Conservation (phyloP, 129 eudicot species). For the Chrysanthemum makinoi region DNA sequence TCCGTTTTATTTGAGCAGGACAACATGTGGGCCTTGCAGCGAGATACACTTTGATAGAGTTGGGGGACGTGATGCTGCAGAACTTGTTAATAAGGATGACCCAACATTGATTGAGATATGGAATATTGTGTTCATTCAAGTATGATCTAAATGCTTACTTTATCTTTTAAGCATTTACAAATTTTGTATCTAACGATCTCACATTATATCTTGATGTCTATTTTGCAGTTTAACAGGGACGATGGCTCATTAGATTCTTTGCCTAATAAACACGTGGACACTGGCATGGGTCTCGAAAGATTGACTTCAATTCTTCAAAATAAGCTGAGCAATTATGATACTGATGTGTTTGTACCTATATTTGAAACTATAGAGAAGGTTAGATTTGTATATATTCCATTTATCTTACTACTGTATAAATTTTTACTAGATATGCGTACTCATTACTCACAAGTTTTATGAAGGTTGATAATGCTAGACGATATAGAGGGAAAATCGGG, state of each 20-base stretch:
- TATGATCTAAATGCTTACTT: slow-evolving; percentile 17
- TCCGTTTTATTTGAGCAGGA: slow-evolving; percentile 46
- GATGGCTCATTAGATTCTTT: slow-evolving; percentile 82
- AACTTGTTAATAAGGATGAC: slow-evolving; percentile 86
- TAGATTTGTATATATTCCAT: too few species aligned
- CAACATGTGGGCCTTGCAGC: slow-evolving; percentile 98
- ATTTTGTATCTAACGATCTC: neutral
- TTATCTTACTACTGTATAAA: too few species aligned
- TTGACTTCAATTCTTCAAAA: slow-evolving; percentile 94
- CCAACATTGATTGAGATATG: slow-evolving; percentile 95
- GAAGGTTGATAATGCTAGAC: slow-evolving; percentile 85
- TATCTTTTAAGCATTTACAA: slow-evolving; percentile 14
- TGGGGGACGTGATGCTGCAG: slow-evolving; percentile 87
- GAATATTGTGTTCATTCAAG: slow-evolving; percentile 98
- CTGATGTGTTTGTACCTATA: slow-evolving; percentile 83
- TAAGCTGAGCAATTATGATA: slow-evolving; percentile 93
- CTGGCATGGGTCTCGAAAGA: slow-evolving; percentile 99
- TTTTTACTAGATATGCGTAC: too few species aligned
- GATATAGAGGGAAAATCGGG: slow-evolving; percentile 88
- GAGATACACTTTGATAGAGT: slow-evolving; percentile 93
- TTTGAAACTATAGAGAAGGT: slow-evolving; percentile 22
- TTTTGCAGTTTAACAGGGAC: slow-evolving; percentile 83
- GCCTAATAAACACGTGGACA: slow-evolving; percentile 82
- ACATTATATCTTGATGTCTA: neutral
- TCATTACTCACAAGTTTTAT: slow-evolving; percentile 24